phyloP scores from a whole-genome alignment of 2,329 filamentous ascomycete genomes.

The Emmonsiellopsis sp. region DNA sequence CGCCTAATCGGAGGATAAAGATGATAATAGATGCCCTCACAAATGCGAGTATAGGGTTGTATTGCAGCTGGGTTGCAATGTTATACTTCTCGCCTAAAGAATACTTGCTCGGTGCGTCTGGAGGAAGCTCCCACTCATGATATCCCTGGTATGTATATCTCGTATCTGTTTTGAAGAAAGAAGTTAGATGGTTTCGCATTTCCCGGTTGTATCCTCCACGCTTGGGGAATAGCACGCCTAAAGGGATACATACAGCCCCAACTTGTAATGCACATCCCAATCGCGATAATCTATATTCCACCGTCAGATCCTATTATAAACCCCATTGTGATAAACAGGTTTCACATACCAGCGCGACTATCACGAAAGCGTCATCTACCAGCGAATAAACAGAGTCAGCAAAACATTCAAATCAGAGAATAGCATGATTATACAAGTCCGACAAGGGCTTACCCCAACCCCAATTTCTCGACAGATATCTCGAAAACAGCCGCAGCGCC shows the following conservation, averaged over 20 bases:
- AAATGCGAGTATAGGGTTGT: slow-evolving; percentile 6
- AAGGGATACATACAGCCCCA: slow-evolving; percentile 1
- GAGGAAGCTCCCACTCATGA: slow-evolving; percentile 1
- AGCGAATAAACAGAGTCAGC: not conserved
- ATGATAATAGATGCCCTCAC: slow-evolving; percentile 7
- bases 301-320: not conserved
- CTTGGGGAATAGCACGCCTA: not conserved
- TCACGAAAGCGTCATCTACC: slow-evolving; percentile 8
- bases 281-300: not conserved
- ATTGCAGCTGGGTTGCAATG: slow-evolving; percentile 6
- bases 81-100: not conserved
- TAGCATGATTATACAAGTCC: too few species aligned
- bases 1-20: slow-evolving; percentile 9
- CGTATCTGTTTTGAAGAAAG: not conserved
- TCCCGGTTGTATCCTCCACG: not conserved
- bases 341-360: slow-evolving; percentile 4
- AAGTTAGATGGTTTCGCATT: not conserved
- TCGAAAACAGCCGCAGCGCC: slow-evolving; percentile 4
- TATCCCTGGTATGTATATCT: not conserved
- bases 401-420: not conserved
- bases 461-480: slow-evolving; percentile 2
- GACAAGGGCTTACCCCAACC: slow-evolving; percentile 6
- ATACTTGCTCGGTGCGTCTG: not conserved
- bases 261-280: slow-evolving; percentile 1
- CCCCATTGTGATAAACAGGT: too few species aligned